Evolutionary conservation across 2,329 filamentous ascomycete species (phyloP).

Genomic region (Curvularia lunata): DNA sequence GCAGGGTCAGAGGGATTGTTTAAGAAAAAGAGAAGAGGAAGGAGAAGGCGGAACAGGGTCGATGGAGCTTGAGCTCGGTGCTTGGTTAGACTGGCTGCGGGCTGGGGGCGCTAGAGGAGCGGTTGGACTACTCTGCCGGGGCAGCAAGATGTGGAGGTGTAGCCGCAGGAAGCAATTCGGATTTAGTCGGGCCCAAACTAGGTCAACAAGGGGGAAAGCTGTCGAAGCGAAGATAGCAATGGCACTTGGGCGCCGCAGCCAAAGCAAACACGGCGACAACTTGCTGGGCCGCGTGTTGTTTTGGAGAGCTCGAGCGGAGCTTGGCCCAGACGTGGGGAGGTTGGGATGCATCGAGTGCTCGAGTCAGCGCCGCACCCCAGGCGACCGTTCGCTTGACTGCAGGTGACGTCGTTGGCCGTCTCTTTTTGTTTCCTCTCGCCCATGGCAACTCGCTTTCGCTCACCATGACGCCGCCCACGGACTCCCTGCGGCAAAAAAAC

Average conservation of each 20-base stretch:
- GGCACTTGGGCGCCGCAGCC: not conserved
- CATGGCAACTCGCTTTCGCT: not conserved
- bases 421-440: not conserved
- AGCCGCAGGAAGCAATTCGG: constrained; percentile 20
- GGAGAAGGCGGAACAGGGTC: constrained; percentile 24
- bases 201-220: constrained; percentile 1
- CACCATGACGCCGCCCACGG: not conserved
- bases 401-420: constrained; percentile 22
- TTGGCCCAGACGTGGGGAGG: constrained; percentile 25
- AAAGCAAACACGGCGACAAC: not conserved
- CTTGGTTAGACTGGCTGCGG: constrained; percentile 38
- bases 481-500: not conserved
- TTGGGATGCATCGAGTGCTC: constrained; percentile 17
- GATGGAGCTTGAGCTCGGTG: constrained; percentile 28
- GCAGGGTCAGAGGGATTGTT: constrained; percentile 15
- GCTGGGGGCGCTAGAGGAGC: constrained; percentile 39
- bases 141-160: constrained; percentile 23
- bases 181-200: constrained; percentile 16
- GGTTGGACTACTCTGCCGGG: constrained; percentile 20
- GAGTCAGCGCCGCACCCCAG: constrained; percentile 21
- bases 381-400: constrained; percentile 13
- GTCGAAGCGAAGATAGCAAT: not conserved
- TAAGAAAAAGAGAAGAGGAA: constrained; percentile 9
- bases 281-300: constrained; percentile 17
- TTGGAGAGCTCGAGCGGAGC: constrained; percentile 29